Base-by-base conservation (phyloP, 2,329 filamentous ascomycete genomes). In the Colletotrichum costaricense region DNA sequence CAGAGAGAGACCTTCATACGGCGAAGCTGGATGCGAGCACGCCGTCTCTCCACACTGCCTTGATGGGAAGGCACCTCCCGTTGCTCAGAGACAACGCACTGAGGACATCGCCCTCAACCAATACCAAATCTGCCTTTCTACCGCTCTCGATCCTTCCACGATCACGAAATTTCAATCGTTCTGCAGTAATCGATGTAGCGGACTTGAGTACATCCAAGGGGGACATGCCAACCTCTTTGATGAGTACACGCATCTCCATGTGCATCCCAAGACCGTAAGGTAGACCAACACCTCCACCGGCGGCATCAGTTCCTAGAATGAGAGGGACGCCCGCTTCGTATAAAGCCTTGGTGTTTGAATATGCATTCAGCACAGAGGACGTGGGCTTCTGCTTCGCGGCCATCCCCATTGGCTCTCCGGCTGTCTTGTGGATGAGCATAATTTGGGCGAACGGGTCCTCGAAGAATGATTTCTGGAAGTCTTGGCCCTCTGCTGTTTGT, bases 401-500 rank as follows among this genome's bases (percentile, higher is more conserved):
- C 42, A 46, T 19, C 7, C 42, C 42, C 42, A 46, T 46, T 7
- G 42, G 42, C 3, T 46, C 42, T 46, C 42, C 42, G 42, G 42
- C 42, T 19, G 42, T 46, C 42, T 46, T 46, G 42, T n/a, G 42
- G 19, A 46, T 46, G 42, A 46, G 42, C 42, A 46, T 7, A 0
- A 0, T n/a, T n/a, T n/a, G 42, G 6, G 42, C 42, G 16, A 46
- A 46, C 7, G 42, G 42, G 42, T 46, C 42, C 19, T 46, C 19
- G 16, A 46, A 46, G 4, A 46, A 46, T 16, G 42, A 63, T 56
- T 76, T 63, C 54, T 75, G 76, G 24, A 75, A 69, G 8, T 75
- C 66, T 55, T 74, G 62, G 6, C 77, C 78, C 56, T 79, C 75
- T 12, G 68, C 73, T 4, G 77, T 79, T n/a, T 78, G 63, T 22